Percentiles rank a stretch among this genome's conserved stretches.
These are phyloP conservation scores for Filosporella fistucella DNA, from an alignment of 495 filamentous ascomycete species.

Conservation along the genomic window DNA sequence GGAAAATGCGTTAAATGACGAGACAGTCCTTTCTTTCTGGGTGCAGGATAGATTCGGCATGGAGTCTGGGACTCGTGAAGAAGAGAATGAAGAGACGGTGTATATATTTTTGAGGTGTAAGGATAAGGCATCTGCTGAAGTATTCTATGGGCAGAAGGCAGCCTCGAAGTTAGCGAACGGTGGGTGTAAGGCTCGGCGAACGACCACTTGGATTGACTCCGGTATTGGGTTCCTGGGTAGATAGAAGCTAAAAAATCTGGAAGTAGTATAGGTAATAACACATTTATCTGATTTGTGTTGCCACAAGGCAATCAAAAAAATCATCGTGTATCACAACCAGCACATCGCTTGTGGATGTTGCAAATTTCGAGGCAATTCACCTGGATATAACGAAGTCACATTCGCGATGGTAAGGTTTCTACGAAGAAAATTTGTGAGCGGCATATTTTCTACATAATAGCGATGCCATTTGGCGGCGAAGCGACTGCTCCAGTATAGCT, in stretches of 20 bases:
- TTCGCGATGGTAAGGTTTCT: too few relatives aligned
- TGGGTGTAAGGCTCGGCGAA: neutral
- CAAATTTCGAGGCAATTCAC: too few relatives aligned
- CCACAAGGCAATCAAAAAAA: too few relatives aligned
- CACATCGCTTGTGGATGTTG: too few relatives aligned
- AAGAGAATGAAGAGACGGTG: neutral
- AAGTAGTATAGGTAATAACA: too few relatives aligned
- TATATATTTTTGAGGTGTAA: neutral
- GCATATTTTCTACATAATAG: too few relatives aligned
- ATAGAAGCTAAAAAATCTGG: too few relatives aligned
- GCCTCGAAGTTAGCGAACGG: neutral
- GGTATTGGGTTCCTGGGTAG: neutral
- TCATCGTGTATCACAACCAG: too few relatives aligned
- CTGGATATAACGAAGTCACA: too few relatives aligned
- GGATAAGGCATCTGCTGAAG: neutral
- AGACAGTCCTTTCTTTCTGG: neutral
- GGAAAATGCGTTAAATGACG: neutral
- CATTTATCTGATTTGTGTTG: too few relatives aligned
- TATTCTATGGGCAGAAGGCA: neutral
- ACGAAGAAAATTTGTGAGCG: too few relatives aligned
- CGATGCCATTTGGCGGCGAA: neutral
- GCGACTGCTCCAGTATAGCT: neutral
- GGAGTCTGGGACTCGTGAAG: neutral
- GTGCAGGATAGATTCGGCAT: neutral
- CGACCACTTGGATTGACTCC: neutral